Base-by-base conservation (phyloP, 306 rosid species). In the Corylus avellana region DNA sequence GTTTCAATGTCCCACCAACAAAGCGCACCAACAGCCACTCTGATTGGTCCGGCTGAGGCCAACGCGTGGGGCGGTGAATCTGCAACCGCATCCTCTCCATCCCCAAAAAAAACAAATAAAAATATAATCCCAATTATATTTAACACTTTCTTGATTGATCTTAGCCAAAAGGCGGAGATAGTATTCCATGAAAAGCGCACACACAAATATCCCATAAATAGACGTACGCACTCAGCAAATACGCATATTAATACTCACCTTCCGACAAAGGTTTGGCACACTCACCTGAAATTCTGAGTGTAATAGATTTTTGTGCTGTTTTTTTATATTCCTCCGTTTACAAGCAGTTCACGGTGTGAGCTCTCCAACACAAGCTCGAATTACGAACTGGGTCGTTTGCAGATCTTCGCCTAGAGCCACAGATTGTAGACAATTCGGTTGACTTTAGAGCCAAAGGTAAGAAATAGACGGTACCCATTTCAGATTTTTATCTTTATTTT, bases 61-160 rank as follows among this genome's bases (percentile, higher is more conserved):
- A 73, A 72, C 80, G 93, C 89, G 87, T 91, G 88, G 87, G 89
- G 5, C 87, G 91, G 88, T 84, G 78, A 75, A 74, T 80, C 87
- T 81, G 78, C 81, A 16, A 13, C 79, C 79, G 48, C 67, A 78
- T 77, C 59, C 25, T 72, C 12, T 72, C 1, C 16, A 4, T 29
- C 61, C 53, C 20, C 61, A 13, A 50, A 22, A 22, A 22, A 18
- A 73, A 29, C 4, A 68, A 68, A 39, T 68, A 10, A 1, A 68
- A 68, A 35, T 18, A 56, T 12, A 14, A 8, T 59, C 7, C 32
- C 32, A 22, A 8, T 11, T 12, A 59, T 3, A 22, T 6, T 5
- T 5, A 42, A 42, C 44, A 42, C 46, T 5, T 7, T 25, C 32
- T 0, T 49, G 13, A 4, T 72, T 74, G 64, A 49, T 76, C 58